Evolutionary conservation across 2,329 filamentous ascomycete species (phyloP), one percentile per base, ranked within the genome.

Genomic region (Tolypocladium ophioglossoides): DNA sequence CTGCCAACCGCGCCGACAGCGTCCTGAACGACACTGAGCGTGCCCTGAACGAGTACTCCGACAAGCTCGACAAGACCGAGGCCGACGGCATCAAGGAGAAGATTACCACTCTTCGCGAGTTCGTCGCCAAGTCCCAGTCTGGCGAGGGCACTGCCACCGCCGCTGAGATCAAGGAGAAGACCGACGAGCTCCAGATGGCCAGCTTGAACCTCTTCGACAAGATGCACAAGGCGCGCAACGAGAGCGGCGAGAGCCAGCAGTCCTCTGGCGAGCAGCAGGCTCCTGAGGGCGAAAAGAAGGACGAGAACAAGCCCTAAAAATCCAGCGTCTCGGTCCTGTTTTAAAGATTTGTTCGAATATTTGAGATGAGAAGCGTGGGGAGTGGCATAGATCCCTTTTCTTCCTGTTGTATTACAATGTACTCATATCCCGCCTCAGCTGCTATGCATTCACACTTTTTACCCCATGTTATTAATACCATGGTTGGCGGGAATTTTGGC

Each of bases 1-100:
- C 91, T 66, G 91, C 92, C 80, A 99, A 99, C 86, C 89, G 90
- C 64, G 91, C 94, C 61, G 94, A 99, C 79, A 91, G 86, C 69
- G 91, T 96, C 59, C 76, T 96, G 66, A 96, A 95, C 79, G 94
- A 97, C 71, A 97, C 94, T 55, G 92, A 97, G 83, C 95, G 96
- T 82, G 91, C 92, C 37, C 83, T 99, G 61, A 96, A 92, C 81
- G 94, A 97, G 77, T 94, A 91, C 65, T 85, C 94, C 69, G 91
- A 96, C 74, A 91, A 86, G 74, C 86, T 99, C 54, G 92, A 97
- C 84, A 96, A 97, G 87, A 76, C 87, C 53, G 94, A 99, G 83
- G 89, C 87, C 57, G 89, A 96, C 60, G 79, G 83, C 69, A 95
- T 99, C 79, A 86, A 85, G 68, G 91, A 96, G 84, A 96, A 96